Conservation (phyloP, 1,139 yeast species). For the Saccharomyces pastorianus region DNA sequence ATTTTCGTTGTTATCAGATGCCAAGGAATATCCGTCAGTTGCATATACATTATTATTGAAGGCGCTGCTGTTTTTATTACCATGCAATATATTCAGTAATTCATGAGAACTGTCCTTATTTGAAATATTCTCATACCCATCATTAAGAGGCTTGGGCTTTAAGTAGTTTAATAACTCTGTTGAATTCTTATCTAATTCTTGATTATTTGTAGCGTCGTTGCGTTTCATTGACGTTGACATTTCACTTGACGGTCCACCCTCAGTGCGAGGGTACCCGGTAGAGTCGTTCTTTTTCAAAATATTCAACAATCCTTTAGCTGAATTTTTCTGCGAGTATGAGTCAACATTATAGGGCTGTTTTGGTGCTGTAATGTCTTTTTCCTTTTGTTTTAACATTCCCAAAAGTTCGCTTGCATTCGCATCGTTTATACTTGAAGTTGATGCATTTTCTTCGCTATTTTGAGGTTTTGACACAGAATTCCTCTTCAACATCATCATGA, state of each 20-base stretch:
- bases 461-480: conserved; percentile 3
- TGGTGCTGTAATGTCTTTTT: neutral
- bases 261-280: neutral
- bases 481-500: conserved; percentile 9
- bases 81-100: conserved; percentile 18
- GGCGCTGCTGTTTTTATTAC: conserved; percentile 6
- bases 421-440: neutral
- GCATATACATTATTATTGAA: neutral
- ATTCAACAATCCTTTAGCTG: neutral
- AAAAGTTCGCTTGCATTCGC: conserved; percentile 1
- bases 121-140: conserved; percentile 8
- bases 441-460: neutral
- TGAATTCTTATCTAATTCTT: neutral
- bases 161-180: neutral
- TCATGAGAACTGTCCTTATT: conserved; percentile 13
- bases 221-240: conserved; percentile 11
- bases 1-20: neutral
- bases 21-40: neutral
- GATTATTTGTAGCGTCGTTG: neutral
- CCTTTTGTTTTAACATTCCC: neutral
- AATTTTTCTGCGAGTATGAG: neutral
- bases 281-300: neutral
- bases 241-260: conserved; percentile 2
- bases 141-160: conserved; percentile 1
- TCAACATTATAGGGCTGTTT: neutral